phyloP scores from a whole-genome alignment of 495 filamentous ascomycete genomes.

The Evernia prunastri region DNA sequence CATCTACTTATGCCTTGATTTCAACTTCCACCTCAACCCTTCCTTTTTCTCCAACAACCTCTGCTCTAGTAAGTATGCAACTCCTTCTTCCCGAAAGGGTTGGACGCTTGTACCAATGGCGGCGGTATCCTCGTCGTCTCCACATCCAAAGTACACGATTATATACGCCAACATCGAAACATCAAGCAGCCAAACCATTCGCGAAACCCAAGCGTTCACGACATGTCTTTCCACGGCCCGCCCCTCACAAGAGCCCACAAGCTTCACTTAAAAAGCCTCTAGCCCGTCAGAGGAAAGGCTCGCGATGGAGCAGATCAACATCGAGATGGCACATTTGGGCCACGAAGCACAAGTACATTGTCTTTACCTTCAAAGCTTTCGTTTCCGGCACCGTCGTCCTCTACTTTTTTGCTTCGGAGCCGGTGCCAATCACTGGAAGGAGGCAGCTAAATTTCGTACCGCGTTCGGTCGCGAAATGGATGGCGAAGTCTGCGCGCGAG shows the following conservation, averaged over 20 bases:
- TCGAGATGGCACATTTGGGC: neutral
- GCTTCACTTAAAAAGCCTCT: neutral
- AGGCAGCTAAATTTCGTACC: neutral
- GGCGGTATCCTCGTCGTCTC: neutral
- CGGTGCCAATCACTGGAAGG: neutral
- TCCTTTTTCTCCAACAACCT: too few relatives aligned
- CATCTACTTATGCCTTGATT: too few relatives aligned
- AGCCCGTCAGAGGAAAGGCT: neutral
- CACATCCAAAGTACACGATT: neutral
- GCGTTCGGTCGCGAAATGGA: neutral
- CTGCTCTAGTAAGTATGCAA: neutral
- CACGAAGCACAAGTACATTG: neutral
- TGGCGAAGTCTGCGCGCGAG: neutral
- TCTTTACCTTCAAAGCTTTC: neutral
- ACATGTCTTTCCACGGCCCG: neutral
- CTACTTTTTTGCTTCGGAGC: neutral
- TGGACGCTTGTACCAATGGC: neutral
- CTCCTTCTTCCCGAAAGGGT: neutral
- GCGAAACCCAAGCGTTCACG: neutral
- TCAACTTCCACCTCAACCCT: too few relatives aligned
- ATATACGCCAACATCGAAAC: neutral
- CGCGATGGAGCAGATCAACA: neutral
- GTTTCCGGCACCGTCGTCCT: neutral
- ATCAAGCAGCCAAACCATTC: neutral
- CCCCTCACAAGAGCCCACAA: neutral